Percentiles rank a stretch among this genome's conserved stretches.
Conservation (phyloP, 1,139 yeast genomes). For the Magnusiomyces tetraspermus region DNA sequence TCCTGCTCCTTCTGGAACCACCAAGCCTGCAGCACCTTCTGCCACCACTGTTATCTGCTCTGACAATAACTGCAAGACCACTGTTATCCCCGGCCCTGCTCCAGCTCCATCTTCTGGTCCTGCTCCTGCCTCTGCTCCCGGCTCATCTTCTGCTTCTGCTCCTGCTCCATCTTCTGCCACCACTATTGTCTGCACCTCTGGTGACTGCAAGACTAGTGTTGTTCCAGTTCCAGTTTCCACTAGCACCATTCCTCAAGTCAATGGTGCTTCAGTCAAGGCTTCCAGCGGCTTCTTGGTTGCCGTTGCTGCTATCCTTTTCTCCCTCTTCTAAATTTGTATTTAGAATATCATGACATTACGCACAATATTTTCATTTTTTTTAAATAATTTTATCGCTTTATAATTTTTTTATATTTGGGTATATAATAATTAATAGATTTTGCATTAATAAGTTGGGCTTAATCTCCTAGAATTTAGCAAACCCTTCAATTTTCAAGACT, state of each 20-base stretch:
- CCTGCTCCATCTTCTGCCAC: not conserved
- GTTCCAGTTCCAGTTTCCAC: not conserved
- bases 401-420: not conserved
- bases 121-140: not conserved
- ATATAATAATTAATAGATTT: not conserved
- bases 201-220: not conserved
- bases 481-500: no score
- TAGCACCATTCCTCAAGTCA: not conserved
- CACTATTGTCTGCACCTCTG: not conserved
- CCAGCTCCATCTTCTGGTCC: not conserved
- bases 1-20: not conserved
- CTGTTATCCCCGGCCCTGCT: not conserved
- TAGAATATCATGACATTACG: not conserved
- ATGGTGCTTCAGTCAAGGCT: not conserved
- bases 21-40: not conserved
- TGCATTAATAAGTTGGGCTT: not conserved
- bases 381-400: no score
- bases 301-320: not conserved
- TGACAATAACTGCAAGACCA: not conserved
- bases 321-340: not conserved
- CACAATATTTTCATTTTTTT: not conserved
- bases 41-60: not conserved
- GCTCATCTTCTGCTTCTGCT: not conserved
- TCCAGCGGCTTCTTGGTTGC: not conserved
- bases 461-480: no score